Evolutionary conservation across 2,329 filamentous ascomycete species (phyloP).

Genomic region (Apiospora sp.): DNA sequence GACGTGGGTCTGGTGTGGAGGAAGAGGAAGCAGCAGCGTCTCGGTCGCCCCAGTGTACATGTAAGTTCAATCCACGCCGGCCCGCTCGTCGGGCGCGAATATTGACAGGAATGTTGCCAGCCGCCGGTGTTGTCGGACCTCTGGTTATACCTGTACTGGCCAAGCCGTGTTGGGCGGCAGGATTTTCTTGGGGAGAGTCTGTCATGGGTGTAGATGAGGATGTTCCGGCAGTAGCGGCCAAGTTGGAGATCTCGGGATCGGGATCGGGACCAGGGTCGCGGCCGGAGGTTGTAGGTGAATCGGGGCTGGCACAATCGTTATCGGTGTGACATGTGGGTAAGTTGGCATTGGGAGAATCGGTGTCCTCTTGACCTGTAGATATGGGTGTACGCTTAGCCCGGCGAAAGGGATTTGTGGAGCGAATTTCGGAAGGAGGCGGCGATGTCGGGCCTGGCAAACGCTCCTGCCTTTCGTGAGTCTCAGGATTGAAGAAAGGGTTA

Average conservation of each 20-base stretch:
- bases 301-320: not conserved
- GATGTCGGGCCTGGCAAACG: not conserved
- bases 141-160: not conserved
- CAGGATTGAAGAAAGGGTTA: constrained; percentile 4
- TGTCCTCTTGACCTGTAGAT: not conserved
- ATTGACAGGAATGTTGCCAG: not conserved
- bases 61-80: constrained; percentile 18
- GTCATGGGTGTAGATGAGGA: not conserved
- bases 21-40: not conserved
- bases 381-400: not conserved
- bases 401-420: not conserved
- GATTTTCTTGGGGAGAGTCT: not conserved
- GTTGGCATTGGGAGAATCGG: not conserved
- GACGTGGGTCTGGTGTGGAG: not conserved
- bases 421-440: not conserved
- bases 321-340: not conserved
- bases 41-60: constrained; percentile 25
- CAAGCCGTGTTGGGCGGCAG: not conserved
- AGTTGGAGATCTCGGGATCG: not conserved
- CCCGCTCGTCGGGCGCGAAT: constrained; percentile 8
- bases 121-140: not conserved
- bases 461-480: not conserved
- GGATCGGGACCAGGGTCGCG: not conserved
- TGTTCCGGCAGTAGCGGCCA: not conserved
- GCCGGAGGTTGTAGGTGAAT: not conserved